These are phyloP conservation scores for Podospora anserina DNA, from an alignment of 495 filamentous ascomycete genomes.

Conservation along the genomic window DNA sequence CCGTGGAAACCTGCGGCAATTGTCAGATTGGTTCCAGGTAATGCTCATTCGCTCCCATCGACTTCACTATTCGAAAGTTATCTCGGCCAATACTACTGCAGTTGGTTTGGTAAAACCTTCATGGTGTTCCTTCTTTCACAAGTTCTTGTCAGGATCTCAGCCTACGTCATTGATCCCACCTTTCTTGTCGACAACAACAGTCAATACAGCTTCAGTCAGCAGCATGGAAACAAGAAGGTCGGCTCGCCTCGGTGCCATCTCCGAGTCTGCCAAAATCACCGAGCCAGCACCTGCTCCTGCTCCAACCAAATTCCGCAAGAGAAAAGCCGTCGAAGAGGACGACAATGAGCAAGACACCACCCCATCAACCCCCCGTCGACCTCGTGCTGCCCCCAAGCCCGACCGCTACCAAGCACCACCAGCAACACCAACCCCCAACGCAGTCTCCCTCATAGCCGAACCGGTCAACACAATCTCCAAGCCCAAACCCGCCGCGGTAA, in stretches of 20 bases:
- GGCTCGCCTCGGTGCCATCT: conserved; percentile 51
- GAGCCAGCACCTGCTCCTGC: conserved; percentile 21
- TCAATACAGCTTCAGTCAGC: neutral
- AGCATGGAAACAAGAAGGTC: conserved; percentile 59
- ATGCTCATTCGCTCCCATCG: neutral
- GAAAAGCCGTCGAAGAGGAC: conserved; percentile 33
- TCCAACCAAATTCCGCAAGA: conserved; percentile 29
- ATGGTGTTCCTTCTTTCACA: neutral
- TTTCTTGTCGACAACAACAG: neutral
- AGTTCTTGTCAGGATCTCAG: neutral
- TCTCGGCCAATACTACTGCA: neutral
- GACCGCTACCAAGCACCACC: conserved; percentile 16
- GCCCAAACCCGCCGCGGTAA: conserved; percentile 38
- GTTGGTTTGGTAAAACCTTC: neutral
- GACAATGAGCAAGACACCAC: conserved; percentile 15
- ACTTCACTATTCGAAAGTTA: neutral
- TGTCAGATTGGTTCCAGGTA: neutral
- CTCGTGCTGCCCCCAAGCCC: conserved; percentile 19
- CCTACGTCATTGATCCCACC: neutral
- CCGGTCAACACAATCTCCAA: conserved; percentile 18
- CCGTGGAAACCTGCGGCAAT: neutral
- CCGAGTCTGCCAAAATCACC: conserved; percentile 23
- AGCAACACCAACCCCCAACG: conserved; percentile 40
- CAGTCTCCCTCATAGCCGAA: conserved; percentile 35
- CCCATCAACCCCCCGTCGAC: conserved; percentile 37